Evolutionary conservation across 2,329 filamentous ascomycete species (phyloP).

Genomic region (Tothia fuscella): DNA sequence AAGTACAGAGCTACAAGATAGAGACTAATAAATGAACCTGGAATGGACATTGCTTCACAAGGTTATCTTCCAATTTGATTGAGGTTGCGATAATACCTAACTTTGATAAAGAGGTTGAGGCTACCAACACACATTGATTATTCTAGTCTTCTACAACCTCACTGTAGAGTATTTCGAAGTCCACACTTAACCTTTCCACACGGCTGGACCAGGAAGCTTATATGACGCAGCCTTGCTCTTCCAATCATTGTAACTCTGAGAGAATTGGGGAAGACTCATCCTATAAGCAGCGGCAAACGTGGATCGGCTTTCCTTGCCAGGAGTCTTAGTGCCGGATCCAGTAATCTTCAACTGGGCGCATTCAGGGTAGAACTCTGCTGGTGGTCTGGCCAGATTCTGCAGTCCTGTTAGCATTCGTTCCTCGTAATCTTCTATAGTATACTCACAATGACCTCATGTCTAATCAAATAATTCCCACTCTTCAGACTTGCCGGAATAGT

Average conservation of each 20-base stretch:
- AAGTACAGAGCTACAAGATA: too few species aligned
- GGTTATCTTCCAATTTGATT: too few species aligned
- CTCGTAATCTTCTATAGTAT: conserved; percentile 19
- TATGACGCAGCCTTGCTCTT: too few species aligned
- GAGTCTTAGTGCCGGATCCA: conserved; percentile 28
- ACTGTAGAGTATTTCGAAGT: too few species aligned
- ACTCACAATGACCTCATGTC: conserved; percentile 9
- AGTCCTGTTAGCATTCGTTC: not conserved
- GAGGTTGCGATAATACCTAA: too few species aligned
- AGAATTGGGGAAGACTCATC: too few species aligned
- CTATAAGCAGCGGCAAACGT: conserved; percentile 17
- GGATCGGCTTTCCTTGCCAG: conserved; percentile 12
- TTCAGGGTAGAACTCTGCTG: conserved; percentile 39
- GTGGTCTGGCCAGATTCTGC: conserved; percentile 5
- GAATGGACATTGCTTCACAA: too few species aligned
- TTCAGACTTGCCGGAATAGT: conserved; percentile 20
- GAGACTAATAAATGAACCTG: too few species aligned
- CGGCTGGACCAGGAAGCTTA: conserved; percentile 16
- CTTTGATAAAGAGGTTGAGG: too few species aligned
- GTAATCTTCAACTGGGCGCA: conserved; percentile 39
- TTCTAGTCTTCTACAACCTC: too few species aligned
- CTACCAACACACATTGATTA: too few species aligned
- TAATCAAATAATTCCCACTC: conserved; percentile 19
- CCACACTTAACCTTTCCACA: conserved; percentile 12
- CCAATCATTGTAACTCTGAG: too few species aligned